Evolutionary conservation across 805 yeast genomes (phyloP).

Genomic region (Suhomyces tanzawaensis): DNA sequence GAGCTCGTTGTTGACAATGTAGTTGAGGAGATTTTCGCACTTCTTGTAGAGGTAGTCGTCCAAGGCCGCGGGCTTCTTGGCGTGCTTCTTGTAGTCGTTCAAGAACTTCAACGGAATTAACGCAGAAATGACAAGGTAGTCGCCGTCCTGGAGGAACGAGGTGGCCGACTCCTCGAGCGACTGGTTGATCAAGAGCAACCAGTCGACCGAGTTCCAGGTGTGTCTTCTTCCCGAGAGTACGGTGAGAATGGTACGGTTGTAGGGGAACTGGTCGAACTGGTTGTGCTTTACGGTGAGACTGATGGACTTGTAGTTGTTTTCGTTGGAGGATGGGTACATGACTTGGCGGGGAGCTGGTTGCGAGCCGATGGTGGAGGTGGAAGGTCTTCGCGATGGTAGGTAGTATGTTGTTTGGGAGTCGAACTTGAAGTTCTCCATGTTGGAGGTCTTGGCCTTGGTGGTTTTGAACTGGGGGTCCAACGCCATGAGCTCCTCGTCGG

Average conservation of each 20-base stretch:
- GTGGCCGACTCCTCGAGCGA: slow-evolving; percentile 6
- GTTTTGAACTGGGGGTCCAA: slow-evolving; percentile 50
- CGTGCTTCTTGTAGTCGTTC: slow-evolving; percentile 14
- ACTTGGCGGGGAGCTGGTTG: slow-evolving; percentile 10
- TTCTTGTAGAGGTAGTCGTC: slow-evolving; percentile 19
- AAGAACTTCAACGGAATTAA: slow-evolving; percentile 28
- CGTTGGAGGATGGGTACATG: slow-evolving; percentile 31
- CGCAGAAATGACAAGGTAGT: slow-evolving; percentile 36
- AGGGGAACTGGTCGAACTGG: slow-evolving; percentile 19
- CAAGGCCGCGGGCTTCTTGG: background rate
- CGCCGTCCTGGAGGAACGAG: slow-evolving; percentile 36
- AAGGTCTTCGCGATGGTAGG: slow-evolving; percentile 8
- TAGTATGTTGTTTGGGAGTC: slow-evolving; percentile 35
- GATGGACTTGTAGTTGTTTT: slow-evolving; percentile 35
- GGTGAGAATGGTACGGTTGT: slow-evolving; percentile 34
- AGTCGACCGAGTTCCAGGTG: slow-evolving; percentile 43
- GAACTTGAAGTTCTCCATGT: slow-evolving; percentile 45
- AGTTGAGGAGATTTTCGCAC: slow-evolving; percentile 20
- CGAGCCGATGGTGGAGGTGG: slow-evolving; percentile 6
- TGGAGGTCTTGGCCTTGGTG: slow-evolving; percentile 34
- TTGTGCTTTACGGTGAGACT: slow-evolving; percentile 46
- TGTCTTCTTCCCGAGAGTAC: slow-evolving; percentile 41
- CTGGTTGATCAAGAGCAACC: slow-evolving; percentile 25
- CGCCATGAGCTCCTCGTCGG: slow-evolving; percentile 52
- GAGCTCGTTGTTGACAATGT: slow-evolving; percentile 16